Evolutionary conservation across 306 rosid species (phyloP), one percentile per base, ranked within the genome.

Genomic region (Betula pendula): DNA sequence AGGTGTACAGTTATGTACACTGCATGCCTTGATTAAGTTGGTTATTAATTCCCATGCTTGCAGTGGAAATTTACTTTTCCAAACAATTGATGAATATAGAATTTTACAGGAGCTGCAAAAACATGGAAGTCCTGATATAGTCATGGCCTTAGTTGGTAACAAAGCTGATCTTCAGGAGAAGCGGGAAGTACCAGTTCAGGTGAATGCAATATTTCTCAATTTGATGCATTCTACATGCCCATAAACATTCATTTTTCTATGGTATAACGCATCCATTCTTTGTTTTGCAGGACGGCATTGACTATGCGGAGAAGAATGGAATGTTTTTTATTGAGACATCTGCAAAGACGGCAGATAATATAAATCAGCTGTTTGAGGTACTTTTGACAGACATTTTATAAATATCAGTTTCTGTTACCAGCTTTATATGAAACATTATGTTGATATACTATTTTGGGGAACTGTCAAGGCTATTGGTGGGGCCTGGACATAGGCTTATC

Each of bases 261-360:
- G 55, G 10, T 78, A 19, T 62, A 42, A 0, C 66, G 24, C 68
- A 17, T 29, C 53, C 29, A 44, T 43, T 70, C 8, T 38, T 48
- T 13, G 31, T 58, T 31, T 19, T 82, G 81, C 81, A 96, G 99
- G 98, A 96, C 79, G 98, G 94, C 70, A 84, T 68, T 74, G 98
- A 92, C 33, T 92, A 88, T 80, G 98, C 99, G 2, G 98, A 96
- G 84, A 91, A 89, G 91, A 96, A 91, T 19, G 94, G 96, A 73
- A 91, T 96, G 98, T 92, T 96, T 92, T 96, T 89, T 58, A 96
- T 92, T n/a, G 99, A 96, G 92, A 92, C 99, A 72, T 96, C 99
- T 50, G 99, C 99, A 53, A 96, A 92, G 89, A 96, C 99, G 8
- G 99, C 99, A 9, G 98, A 96, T 82, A 96, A 96, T 77, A 92